Evolutionary conservation across 352 stramenopile species (phyloP).

Genomic region (Pythium pyrilobum): DNA sequence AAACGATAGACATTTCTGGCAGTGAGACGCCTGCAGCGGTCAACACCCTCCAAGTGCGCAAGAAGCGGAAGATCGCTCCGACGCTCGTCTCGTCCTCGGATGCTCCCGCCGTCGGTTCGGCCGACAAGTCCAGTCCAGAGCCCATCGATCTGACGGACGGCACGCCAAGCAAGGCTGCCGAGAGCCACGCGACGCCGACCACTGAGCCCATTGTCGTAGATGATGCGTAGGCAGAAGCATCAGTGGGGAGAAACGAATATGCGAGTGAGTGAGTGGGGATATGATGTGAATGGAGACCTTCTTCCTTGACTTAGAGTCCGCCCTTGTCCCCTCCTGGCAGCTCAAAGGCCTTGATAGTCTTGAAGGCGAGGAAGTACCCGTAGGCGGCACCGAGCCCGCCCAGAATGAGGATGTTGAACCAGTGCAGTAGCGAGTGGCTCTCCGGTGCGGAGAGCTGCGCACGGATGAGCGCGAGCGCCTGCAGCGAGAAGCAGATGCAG

Average conservation of each 20-base stretch:
- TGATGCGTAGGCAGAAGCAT: background rate
- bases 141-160: constrained; percentile 14
- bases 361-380: constrained; percentile 83
- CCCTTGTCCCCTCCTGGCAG: constrained; percentile 60
- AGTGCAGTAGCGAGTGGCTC: constrained; percentile 77
- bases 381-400: constrained; percentile 58
- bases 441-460: constrained; percentile 67
- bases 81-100: constrained; percentile 26
- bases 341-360: constrained; percentile 87
- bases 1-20: constrained; percentile 9
- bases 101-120: background rate
- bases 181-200: too few species aligned
- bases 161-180: too few species aligned
- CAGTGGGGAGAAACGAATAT: too few species aligned
- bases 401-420: constrained; percentile 77
- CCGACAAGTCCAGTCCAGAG: background rate
- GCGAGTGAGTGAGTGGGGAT: too few species aligned
- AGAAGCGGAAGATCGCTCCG: constrained; percentile 76
- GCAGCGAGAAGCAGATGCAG: constrained; percentile 82
- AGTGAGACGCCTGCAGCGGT: constrained; percentile 21
- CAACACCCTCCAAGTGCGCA: constrained; percentile 74
- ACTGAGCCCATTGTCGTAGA: background rate
- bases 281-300: too few species aligned
- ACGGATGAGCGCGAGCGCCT: constrained; percentile 62
- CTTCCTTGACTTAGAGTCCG: constrained; percentile 28